Evolutionary conservation across 768 basidiomycete species (phyloP).

Genomic region (Kwoniella botswanensis): DNA sequence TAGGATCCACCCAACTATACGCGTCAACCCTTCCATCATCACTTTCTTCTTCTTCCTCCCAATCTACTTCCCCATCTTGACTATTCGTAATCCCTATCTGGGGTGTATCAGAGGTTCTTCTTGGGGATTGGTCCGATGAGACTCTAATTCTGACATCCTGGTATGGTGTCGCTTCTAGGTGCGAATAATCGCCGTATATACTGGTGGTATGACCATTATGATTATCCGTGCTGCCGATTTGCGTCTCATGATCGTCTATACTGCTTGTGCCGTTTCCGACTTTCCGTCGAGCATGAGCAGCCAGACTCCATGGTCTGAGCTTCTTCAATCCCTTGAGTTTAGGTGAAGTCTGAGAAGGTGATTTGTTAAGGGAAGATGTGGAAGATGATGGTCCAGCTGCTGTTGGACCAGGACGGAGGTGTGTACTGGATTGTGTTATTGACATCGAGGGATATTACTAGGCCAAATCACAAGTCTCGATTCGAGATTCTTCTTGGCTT

Average conservation of each 20-base stretch:
- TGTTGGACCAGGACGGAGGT: not conserved
- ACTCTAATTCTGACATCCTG: not conserved
- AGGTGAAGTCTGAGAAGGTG: not conserved
- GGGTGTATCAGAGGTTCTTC: not conserved
- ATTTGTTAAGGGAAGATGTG: not conserved
- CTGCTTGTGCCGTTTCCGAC: not conserved
- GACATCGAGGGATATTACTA: not conserved
- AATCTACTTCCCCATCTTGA: conserved; percentile 31
- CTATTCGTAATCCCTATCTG: conserved; percentile 8
- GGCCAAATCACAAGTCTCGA: not conserved
- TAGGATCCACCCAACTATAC: conserved; percentile 52
- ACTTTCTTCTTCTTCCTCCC: conserved; percentile 39
- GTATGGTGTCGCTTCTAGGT: not conserved
- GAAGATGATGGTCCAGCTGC: conserved; percentile 9
- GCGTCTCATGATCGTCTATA: not conserved
- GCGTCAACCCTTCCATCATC: conserved; percentile 31
- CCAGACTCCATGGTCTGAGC: conserved; percentile 31
- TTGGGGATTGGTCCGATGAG: conserved; percentile 3
- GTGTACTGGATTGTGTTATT: not conserved
- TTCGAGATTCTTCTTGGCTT: too few relatives aligned
- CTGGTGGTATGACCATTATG: not conserved
- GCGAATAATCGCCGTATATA: not conserved
- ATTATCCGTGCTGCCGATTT: not conserved
- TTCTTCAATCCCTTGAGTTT: conserved; percentile 17
- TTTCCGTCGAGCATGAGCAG: conserved; percentile 16